Evolutionary conservation across 1,284 basidiomycete genomes (phyloP), one percentile per base, ranked within the genome.

Genomic region (Ceratobasidium sp.): DNA sequence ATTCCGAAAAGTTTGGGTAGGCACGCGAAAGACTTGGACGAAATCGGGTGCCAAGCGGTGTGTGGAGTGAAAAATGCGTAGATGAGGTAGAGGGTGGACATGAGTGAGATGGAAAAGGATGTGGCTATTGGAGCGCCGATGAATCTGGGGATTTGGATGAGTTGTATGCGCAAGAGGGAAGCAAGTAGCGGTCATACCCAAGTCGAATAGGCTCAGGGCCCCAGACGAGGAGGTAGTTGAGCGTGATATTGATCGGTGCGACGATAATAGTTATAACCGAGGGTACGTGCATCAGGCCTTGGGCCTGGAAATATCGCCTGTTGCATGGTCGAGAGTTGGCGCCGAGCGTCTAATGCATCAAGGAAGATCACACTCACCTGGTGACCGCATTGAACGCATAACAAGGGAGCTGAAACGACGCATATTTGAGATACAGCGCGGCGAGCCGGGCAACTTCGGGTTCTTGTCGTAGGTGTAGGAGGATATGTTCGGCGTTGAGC

Each of bases 111-210:
- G 2, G 93, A 94, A 78, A 97, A 88, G 0, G 94, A 93, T 0
- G 95, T 96, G 0, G 96, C 94, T 46, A 98, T 88, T 0, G 97
- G 96, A 1, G 96, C 97, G 14, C 97, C 97, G 78, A 96, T 91
- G 85, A 97, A 99, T 10, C 70, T 73, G 20, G 20, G 14, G 7
- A 27, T 20, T 20, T 41, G 38, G 35, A 3, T 1, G 2, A 38
- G 35, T 7, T 41, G 14, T 64, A 20, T 64, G 60, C 35, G 18
- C 2, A 38, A 20, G 38, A 16, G 16, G 12, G 16, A 50, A 6
- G 16, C 12, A 35, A 52, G 44, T 16, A 33, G 44, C 14, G 8
- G n/a, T 23, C 70, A 8, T 38, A 73, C 70, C 97, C 97, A 0
- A 99, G 87, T 20, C 94, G 87, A 73, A 96, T 85, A 1, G 89